Evolutionary conservation across 345 rosid genomes (phyloP).

Genomic region (Gossypium ekmanianum): DNA sequence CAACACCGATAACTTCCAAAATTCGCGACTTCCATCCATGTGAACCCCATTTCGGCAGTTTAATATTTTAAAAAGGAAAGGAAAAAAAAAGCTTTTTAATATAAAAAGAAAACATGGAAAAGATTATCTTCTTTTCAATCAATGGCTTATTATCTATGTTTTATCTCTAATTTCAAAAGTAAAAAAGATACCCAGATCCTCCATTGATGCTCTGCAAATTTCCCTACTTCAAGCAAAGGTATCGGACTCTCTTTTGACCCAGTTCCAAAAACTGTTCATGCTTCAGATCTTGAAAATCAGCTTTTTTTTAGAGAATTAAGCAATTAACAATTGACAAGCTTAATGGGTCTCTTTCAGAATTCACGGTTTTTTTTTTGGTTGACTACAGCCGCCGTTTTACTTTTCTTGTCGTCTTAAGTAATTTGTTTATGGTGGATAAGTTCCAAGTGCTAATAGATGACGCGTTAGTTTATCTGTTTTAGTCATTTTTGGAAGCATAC

Average conservation of each 20-base stretch:
- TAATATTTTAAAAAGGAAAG: background rate
- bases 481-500: background rate
- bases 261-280: background rate
- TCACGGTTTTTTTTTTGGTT: background rate
- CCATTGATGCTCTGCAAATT: conserved; percentile 3
- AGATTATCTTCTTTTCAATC: background rate
- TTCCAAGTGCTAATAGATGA: background rate
- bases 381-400: conserved; percentile 2
- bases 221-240: background rate
- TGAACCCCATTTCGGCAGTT: background rate
- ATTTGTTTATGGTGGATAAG: conserved; percentile 1
- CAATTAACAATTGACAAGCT: background rate
- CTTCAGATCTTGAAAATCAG: background rate
- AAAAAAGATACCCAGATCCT: background rate
- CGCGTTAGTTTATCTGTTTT: background rate
- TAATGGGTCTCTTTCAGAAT: conserved; percentile 4
- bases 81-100: background rate
- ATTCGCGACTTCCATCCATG: background rate
- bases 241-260: background rate
- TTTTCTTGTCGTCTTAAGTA: background rate
- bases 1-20: conserved; percentile 2
- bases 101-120: background rate
- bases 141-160: background rate
- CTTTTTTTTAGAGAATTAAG: background rate
- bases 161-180: background rate